Conservation (phyloP, 1,139 yeast species). For the Lodderomyces elongisporus region DNA sequence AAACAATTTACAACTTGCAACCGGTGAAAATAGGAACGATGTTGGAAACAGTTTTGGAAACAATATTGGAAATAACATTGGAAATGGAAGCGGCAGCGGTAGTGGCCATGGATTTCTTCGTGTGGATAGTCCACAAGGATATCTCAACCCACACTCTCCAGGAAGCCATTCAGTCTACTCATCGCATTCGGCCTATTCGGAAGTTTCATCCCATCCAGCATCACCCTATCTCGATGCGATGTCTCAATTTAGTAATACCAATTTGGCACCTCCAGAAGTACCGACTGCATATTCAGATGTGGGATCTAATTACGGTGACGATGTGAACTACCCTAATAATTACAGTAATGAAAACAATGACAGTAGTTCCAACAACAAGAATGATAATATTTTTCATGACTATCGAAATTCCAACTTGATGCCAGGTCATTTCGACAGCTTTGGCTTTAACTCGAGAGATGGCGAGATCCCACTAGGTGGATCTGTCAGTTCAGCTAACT, state of each 20-base stretch:
- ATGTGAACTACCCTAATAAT: conserved; percentile 5
- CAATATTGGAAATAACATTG: neutral
- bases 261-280: conserved; percentile 10
- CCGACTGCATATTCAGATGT: conserved; percentile 14
- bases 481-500: conserved; percentile 36
- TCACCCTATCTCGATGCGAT: conserved; percentile 39
- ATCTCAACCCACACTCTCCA: conserved; percentile 17
- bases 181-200: conserved; percentile 29
- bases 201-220: conserved; percentile 34
- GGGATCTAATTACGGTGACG: conserved; percentile 10
- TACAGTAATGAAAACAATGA: conserved; percentile 17
- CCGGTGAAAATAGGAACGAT: neutral
- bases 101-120: conserved; percentile 8
- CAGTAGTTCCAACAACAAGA: conserved; percentile 8
- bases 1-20: too few relatives aligned
- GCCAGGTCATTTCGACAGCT: too few relatives aligned
- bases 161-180: conserved; percentile 18
- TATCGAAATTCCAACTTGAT: too few relatives aligned
- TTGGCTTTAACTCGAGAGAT: neutral
- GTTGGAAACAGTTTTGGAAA: neutral
- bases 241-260: conserved; percentile 26
- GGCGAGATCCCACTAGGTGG: conserved; percentile 38
- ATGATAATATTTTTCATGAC: neutral
- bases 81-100: conserved; percentile 1
- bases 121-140: conserved; percentile 5